A percentile compares a stretch with the other conserved stretches of the same genome.
Evolutionary conservation across 1,284 basidiomycete species (phyloP).

Genomic region (Megacollybia platyphylla): DNA sequence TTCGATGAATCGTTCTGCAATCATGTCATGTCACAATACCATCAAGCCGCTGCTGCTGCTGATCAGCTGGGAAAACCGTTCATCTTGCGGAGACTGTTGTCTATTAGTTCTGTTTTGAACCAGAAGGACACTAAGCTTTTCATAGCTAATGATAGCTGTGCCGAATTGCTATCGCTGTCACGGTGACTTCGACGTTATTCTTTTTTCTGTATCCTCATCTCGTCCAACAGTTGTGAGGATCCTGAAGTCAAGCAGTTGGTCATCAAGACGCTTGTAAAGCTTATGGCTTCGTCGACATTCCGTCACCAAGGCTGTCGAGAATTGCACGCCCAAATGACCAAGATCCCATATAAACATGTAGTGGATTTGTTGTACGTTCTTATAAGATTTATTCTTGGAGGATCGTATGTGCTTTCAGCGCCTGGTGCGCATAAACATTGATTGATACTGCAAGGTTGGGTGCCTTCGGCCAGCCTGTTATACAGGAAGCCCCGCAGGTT

Average conservation of each 20-base stretch:
- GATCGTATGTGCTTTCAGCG: not conserved
- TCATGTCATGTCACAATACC: not conserved
- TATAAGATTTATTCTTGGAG: not conserved
- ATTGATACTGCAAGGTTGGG: not conserved
- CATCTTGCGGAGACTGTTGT: not conserved
- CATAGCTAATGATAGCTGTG: not conserved
- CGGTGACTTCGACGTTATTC: not conserved
- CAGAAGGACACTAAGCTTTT: not conserved
- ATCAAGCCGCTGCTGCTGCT: not conserved
- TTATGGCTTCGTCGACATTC: not conserved
- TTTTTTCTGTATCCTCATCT: not conserved
- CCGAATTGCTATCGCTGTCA: not conserved
- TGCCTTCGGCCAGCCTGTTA: not conserved
- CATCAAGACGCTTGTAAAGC: not conserved
- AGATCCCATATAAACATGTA: not conserved
- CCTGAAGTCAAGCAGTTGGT: not conserved
- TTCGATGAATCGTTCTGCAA: not conserved
- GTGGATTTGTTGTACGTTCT: not conserved
- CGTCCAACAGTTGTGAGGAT: not conserved
- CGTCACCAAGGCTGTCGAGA: not conserved
- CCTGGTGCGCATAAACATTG: too few relatives aligned
- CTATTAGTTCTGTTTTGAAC: not conserved
- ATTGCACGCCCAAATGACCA: not conserved
- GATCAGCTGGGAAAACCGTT: not conserved
- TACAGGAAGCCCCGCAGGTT: not conserved